Evolutionary conservation across 768 basidiomycete species (phyloP).

Genomic region (Rhodotorula graminis): DNA sequence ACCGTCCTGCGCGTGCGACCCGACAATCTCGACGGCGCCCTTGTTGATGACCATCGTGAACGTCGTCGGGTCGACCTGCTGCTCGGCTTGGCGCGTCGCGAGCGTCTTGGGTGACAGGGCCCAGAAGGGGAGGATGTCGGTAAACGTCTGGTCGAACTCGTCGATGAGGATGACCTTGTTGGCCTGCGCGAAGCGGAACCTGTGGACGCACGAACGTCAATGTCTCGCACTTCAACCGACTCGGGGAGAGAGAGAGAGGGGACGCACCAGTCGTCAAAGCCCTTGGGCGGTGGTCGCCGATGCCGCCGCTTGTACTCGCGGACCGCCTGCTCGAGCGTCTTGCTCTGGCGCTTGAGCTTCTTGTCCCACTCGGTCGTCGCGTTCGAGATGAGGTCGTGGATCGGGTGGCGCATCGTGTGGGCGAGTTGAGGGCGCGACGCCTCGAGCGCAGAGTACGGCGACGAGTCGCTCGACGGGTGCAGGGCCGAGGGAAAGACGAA

Average conservation of each 20-base stretch:
- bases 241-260: too few relatives aligned
- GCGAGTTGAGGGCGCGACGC: not conserved
- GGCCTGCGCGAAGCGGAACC: slow-evolving; percentile 62
- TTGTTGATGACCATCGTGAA: slow-evolving; percentile 33
- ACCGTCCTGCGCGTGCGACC: slow-evolving; percentile 30
- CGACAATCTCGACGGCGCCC: slow-evolving; percentile 36
- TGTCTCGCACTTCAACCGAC: too few relatives aligned
- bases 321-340: slow-evolving; percentile 70
- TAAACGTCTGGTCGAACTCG: slow-evolving; percentile 42
- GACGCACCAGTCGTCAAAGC: slow-evolving; percentile 79
- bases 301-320: slow-evolving; percentile 75
- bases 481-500: slow-evolving; percentile 29
- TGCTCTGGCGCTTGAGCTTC: slow-evolving; percentile 69
- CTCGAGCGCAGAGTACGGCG: slow-evolving; percentile 2
- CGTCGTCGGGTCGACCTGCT: slow-evolving; percentile 28
- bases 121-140: slow-evolving; percentile 40
- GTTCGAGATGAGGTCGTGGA: slow-evolving; percentile 72
- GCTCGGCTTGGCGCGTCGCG: slow-evolving; percentile 15
- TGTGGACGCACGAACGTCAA: too few relatives aligned
- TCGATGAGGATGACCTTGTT: slow-evolving; percentile 64
- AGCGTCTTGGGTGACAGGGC: slow-evolving; percentile 30
- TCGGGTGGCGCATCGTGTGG: slow-evolving; percentile 59
- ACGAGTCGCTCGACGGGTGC: slow-evolving; percentile 11
- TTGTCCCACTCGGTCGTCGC: slow-evolving; percentile 68
- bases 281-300: slow-evolving; percentile 69